Evolutionary conservation across 805 yeast species (phyloP), one percentile per base, ranked within the genome.

Genomic region (Candida maesae): DNA sequence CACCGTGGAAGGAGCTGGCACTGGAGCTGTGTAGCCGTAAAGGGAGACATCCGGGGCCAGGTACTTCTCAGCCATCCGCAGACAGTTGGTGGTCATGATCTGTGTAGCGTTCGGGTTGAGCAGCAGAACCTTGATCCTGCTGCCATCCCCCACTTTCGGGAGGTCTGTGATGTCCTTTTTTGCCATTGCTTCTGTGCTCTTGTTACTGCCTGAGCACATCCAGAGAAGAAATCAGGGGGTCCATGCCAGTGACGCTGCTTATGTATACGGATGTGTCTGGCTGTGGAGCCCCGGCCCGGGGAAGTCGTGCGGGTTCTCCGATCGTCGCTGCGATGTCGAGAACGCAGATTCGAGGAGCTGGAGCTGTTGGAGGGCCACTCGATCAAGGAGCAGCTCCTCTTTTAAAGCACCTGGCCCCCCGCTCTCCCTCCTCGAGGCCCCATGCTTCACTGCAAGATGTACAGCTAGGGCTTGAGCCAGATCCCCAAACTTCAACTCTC

Each of bases 101-200:
- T 49, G 38, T 0, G 66, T 55, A 5, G 63, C 45, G 38, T 62
- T 62, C 10, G 66, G 66, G 33, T 62, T 62, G 36, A 61, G 43
- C 28, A 62, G 40, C 3, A 62, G 42, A 7, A 62, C 45, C 39
- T 54, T 61, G 33, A 52, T 35, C 37, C 36, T 45, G n/a, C 32
- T 32, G 3, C 37, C 38, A 7, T 11, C 6, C 2, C 47, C 46
- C 11, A 42, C 45, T n/a, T 36, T 37, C 9, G 56, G 53, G 7
- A 52, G 38, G 8, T 40, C 36, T 3, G 42, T 38, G 7, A 52
- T 19, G 13, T 40, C 32, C 39, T 44, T 50, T 27, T 34, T 36
- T 1, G 44, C 41, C 45, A 46, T 46, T 28, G n/a, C n/a, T n/a
- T n/a, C n/a, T n/a, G n/a, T n/a, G n/a, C n/a, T n/a, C n/a, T n/a